A percentile compares a stretch with the other conserved stretches of the same genome.
These are phyloP conservation scores for Aspergillus costaricaensis DNA, from an alignment of 2,329 filamentous ascomycete species.

Conservation along the genomic window DNA sequence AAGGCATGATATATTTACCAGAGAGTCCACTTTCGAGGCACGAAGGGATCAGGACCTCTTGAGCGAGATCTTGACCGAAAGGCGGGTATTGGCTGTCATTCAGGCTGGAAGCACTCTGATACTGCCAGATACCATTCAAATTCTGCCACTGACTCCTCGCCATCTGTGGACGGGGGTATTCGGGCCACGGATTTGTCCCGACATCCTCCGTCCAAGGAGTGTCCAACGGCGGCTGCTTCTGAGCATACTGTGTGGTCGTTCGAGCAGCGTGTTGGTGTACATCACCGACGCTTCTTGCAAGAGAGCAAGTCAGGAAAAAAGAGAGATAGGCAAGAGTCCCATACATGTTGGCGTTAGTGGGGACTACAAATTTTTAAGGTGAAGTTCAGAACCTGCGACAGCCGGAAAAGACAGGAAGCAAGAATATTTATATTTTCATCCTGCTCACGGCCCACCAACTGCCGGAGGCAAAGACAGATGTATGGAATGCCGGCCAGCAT, in stretches of 20 bases:
- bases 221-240: constrained; percentile 44
- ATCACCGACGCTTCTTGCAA: background rate
- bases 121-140: constrained; percentile 53
- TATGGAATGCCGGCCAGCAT: background rate
- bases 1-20: background rate
- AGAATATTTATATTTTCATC: background rate
- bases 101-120: constrained; percentile 42
- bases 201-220: constrained; percentile 51
- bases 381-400: background rate
- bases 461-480: background rate
- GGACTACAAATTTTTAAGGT: background rate
- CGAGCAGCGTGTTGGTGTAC: background rate
- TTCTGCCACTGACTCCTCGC: constrained; percentile 52
- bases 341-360: background rate
- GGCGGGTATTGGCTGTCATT: constrained; percentile 47
- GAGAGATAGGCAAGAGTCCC: background rate
- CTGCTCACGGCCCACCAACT: background rate
- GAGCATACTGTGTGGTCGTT: constrained; percentile 35
- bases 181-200: constrained; percentile 53
- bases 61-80: constrained; percentile 44
- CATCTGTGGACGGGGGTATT: constrained; percentile 52
- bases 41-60: constrained; percentile 55
- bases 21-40: constrained; percentile 58
- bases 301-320: background rate
- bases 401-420: background rate